Conservation (phyloP, 306 rosid species). For the Cyclanthera cordifolia region DNA sequence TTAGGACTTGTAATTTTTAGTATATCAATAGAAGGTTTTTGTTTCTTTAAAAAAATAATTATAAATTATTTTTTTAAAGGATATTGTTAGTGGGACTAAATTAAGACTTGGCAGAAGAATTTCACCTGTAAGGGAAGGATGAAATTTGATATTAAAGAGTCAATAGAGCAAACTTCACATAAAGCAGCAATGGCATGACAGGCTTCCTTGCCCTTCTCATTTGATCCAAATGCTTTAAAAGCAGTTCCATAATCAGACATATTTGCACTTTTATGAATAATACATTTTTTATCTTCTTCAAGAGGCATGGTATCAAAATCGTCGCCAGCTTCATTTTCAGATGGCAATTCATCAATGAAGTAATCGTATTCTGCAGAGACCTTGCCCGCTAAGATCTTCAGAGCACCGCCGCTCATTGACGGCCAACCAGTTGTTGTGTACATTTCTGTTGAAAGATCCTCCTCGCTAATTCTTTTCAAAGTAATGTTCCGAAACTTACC, state of each 20-base stretch:
- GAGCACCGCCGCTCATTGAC: slow-evolving; percentile 66
- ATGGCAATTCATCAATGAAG: slow-evolving; percentile 27
- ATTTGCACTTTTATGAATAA: slow-evolving; percentile 18
- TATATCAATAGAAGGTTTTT: no score
- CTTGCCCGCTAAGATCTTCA: slow-evolving; percentile 73
- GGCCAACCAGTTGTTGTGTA: slow-evolving; percentile 97
- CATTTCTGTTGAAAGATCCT: slow-evolving; percentile 41
- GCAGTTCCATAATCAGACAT: slow-evolving; percentile 64
- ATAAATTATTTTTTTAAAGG: neutral
- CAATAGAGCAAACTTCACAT: slow-evolving; percentile 88
- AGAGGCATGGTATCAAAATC: slow-evolving; percentile 22
- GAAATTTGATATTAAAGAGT: slow-evolving; percentile 83
- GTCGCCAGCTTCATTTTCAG: slow-evolving; percentile 24
- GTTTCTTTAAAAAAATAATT: neutral
- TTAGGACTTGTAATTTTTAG: no score
- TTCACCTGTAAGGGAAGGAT: slow-evolving; percentile 91
- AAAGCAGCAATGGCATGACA: slow-evolving; percentile 95
- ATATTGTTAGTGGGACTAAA: slow-evolving; percentile 13
- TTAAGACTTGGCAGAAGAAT: slow-evolving; percentile 10
- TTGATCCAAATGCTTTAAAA: slow-evolving; percentile 38
- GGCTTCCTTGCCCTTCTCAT: slow-evolving; percentile 75
- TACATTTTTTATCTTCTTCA: slow-evolving; percentile 19
- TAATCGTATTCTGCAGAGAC: slow-evolving; percentile 69
- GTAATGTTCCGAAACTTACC: slow-evolving; percentile 52
- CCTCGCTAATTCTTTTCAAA: slow-evolving; percentile 25